Conservation (phyloP, 805 yeast species). For the Wickerhamiella vanderwaltii region DNA sequence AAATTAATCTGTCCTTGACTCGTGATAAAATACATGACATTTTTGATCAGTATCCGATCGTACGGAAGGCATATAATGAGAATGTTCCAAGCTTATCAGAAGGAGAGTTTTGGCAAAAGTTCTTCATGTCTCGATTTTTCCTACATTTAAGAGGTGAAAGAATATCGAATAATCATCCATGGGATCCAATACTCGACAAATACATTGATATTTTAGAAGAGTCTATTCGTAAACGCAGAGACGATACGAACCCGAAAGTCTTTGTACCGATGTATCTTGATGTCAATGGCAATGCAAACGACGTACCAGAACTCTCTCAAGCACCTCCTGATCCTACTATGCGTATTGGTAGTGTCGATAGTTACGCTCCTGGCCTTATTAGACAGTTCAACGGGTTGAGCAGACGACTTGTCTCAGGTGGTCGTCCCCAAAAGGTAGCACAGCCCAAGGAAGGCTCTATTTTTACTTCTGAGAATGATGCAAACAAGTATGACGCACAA, state of each 20-base stretch:
- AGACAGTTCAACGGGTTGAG: conserved; percentile 82
- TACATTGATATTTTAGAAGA: conserved; percentile 64
- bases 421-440: conserved; percentile 6
- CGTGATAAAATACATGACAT: conserved; percentile 82
- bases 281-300: conserved; percentile 66
- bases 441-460: conserved; percentile 24
- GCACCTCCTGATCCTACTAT: conserved; percentile 87
- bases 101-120: conserved; percentile 92
- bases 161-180: conserved; percentile 59
- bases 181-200: conserved; percentile 75
- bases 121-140: conserved; percentile 80
- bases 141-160: conserved; percentile 83
- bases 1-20: conserved; percentile 84
- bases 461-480: conserved; percentile 30
- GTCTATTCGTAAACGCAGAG: conserved; percentile 33
- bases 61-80: conserved; percentile 77
- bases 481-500: conserved; percentile 14
- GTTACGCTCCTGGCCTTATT: conserved; percentile 63
- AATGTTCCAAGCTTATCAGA: conserved; percentile 81
- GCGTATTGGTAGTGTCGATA: conserved; percentile 44
- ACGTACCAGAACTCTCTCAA: conserved; percentile 49
- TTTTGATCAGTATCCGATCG: conserved; percentile 85
- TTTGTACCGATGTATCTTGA: conserved; percentile 62
- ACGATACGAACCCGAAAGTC: conserved; percentile 13
- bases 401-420: conserved; percentile 58